A percentile compares a stretch with the other conserved stretches of the same genome.
Conservation (phyloP, 495 filamentous ascomycete genomes). For the Talaromyces adpressus region DNA sequence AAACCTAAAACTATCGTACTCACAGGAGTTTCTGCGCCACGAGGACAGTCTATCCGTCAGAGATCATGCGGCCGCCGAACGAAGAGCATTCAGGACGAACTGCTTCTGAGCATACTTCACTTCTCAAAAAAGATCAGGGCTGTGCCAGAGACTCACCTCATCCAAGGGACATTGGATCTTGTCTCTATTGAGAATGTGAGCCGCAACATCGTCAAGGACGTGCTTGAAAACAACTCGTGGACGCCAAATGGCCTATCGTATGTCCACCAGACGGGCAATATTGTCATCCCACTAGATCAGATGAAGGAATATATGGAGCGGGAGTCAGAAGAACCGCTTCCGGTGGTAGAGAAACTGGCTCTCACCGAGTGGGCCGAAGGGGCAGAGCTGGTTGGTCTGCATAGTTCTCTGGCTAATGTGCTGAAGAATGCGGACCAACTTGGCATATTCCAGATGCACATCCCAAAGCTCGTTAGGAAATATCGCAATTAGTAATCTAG, state of each 20-base stretch:
- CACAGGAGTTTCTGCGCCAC: constrained; percentile 27
- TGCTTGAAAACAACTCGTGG: neutral
- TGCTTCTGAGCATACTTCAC: neutral
- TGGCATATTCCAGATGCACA: neutral
- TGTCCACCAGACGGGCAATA: neutral
- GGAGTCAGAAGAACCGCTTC: neutral
- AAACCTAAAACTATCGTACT: constrained; percentile 16
- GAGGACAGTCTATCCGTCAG: constrained; percentile 18
- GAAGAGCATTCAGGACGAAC: neutral
- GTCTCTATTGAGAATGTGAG: neutral
- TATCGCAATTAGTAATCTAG: neutral
- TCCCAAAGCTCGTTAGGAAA: neutral
- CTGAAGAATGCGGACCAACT: neutral
- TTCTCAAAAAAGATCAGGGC: neutral
- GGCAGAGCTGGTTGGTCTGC: neutral
- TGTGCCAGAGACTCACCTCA: neutral
- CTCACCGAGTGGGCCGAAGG: neutral
- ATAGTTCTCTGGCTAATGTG: neutral
- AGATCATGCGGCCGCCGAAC: neutral
- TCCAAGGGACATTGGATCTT: neutral
- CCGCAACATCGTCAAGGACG: neutral
- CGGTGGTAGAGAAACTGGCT: neutral
- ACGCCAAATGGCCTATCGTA: neutral
- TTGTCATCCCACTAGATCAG: neutral
- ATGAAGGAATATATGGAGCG: neutral